Evolutionary conservation across 1,284 basidiomycete species (phyloP).

Genomic region (Puccinia brachypodii): DNA sequence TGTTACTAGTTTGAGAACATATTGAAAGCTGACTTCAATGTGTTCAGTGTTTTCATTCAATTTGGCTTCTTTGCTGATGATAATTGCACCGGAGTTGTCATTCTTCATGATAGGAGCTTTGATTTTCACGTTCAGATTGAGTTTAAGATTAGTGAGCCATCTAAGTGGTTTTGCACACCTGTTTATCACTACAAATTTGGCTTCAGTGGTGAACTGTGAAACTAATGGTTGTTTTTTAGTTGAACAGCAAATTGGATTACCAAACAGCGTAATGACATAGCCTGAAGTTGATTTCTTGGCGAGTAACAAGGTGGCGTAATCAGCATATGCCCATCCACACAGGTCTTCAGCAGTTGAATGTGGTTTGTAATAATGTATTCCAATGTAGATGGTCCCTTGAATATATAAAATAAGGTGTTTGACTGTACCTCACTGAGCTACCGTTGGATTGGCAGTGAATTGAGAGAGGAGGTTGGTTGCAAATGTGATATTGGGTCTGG

Average conservation of each 20-base stretch:
- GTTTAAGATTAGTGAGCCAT: conserved; percentile 3
- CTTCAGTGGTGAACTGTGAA: neutral
- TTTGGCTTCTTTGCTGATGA: neutral
- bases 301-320: neutral
- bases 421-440: neutral
- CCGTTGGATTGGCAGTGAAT: neutral
- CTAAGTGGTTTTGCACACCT: neutral
- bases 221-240: conserved; percentile 11
- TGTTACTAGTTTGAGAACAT: neutral
- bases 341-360: neutral
- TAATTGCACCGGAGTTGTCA: neutral
- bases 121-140: neutral
- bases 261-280: neutral
- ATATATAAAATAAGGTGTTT: conserved; percentile 14
- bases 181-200: neutral
- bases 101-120: neutral
- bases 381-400: neutral
- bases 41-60: neutral
- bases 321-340: conserved; percentile 3
- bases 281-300: neutral
- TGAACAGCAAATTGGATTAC: conserved; percentile 6
- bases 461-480: neutral
- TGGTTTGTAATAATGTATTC: neutral
- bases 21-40: neutral
- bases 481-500: conserved; percentile 12